These are phyloP conservation scores for Cryptococcus jaspeensis DNA, from an alignment of 1,284 basidiomycete species.

Conservation along the genomic window DNA sequence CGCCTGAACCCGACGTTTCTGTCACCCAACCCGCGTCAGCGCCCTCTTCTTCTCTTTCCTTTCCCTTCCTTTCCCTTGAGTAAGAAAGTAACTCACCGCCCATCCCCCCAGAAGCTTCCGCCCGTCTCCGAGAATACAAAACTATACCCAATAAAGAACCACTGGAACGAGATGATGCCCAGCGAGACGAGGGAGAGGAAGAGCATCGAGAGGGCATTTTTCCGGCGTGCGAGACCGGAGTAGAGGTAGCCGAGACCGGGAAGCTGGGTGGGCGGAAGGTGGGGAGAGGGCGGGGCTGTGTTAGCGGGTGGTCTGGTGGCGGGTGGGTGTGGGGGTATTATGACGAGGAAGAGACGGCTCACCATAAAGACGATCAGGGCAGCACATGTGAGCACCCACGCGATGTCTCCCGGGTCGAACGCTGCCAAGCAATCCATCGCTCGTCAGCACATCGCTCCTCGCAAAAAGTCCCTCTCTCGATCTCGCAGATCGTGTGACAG, in stretches of 20 bases:
- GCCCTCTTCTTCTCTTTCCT: background rate
- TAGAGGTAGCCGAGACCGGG: slow-evolving; percentile 73
- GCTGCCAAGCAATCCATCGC: slow-evolving; percentile 15
- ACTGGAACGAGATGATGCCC: slow-evolving; percentile 74
- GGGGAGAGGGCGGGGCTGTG: background rate
- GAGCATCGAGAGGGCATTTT: slow-evolving; percentile 57
- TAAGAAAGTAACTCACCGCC: slow-evolving; percentile 40
- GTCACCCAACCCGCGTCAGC: background rate
- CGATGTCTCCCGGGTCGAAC: slow-evolving; percentile 76
- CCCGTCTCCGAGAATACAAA: slow-evolving; percentile 73
- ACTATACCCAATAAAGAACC: slow-evolving; percentile 84
- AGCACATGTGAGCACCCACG: slow-evolving; percentile 75
- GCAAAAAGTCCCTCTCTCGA: background rate
- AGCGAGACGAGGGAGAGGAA: slow-evolving; percentile 64
- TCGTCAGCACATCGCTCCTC: too few relatives aligned
- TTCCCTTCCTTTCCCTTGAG: too few relatives aligned
- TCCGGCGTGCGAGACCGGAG: slow-evolving; percentile 75
- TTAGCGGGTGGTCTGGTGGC: background rate
- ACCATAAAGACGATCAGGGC: slow-evolving; percentile 67
- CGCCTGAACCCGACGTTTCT: slow-evolving; percentile 58
- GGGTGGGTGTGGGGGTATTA: background rate
- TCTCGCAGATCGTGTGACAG: background rate
- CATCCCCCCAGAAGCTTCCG: slow-evolving; percentile 62
- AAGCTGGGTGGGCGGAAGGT: slow-evolving; percentile 53
- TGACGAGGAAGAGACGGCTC: slow-evolving; percentile 9